Evolutionary conservation across 2,329 filamentous ascomycete species (phyloP).

Genomic region (Tolypocladium cylindrosporum): DNA sequence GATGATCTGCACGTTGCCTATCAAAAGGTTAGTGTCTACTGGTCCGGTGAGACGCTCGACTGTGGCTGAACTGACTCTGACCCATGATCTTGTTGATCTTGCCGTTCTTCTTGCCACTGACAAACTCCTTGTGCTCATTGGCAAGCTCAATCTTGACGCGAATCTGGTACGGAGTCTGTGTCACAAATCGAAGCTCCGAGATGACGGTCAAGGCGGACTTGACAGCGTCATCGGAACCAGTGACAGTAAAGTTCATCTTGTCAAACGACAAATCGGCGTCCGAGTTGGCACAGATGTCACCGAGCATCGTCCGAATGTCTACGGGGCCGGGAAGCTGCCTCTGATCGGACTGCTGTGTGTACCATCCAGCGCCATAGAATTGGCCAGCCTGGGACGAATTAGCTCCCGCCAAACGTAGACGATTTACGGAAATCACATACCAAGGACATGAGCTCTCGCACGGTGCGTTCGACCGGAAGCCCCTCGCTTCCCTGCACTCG

Average conservation of each 20-base stretch:
- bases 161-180: slow-evolving; percentile 81
- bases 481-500: slow-evolving; percentile 90
- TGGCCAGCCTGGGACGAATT: slow-evolving; percentile 62
- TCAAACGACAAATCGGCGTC: slow-evolving; percentile 93
- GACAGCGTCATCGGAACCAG: slow-evolving; percentile 91
- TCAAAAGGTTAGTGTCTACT: background rate
- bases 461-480: slow-evolving; percentile 86
- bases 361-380: slow-evolving; percentile 97
- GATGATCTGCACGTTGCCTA: slow-evolving; percentile 91
- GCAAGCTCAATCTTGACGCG: slow-evolving; percentile 97
- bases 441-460: slow-evolving; percentile 90
- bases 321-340: slow-evolving; percentile 49
- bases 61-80: slow-evolving; percentile 50
- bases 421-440: slow-evolving; percentile 40
- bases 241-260: slow-evolving; percentile 86
- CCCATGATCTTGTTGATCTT: slow-evolving; percentile 99
- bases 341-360: slow-evolving; percentile 70
- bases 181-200: slow-evolving; percentile 81
- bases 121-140: slow-evolving; percentile 99
- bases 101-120: slow-evolving; percentile 98
- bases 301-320: slow-evolving; percentile 83
- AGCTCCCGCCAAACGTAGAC: slow-evolving; percentile 6
- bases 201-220: slow-evolving; percentile 93
- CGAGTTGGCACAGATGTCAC: slow-evolving; percentile 92
- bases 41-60: background rate